These are phyloP conservation scores for Suillus variegatus DNA, from an alignment of 768 basidiomycete species.

Conservation along the genomic window DNA sequence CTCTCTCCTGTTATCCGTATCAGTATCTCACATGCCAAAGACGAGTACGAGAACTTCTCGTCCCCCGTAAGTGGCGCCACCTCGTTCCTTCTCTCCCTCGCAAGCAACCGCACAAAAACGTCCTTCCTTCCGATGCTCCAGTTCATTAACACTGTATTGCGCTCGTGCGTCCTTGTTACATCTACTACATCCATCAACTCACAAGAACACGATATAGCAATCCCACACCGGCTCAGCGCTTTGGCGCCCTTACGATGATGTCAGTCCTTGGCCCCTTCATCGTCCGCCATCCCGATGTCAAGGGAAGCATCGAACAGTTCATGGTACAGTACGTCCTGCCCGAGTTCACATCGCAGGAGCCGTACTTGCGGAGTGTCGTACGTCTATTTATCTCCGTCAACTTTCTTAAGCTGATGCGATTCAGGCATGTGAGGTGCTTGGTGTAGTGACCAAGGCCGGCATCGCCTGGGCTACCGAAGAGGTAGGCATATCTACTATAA, in stretches of 20 bases:
- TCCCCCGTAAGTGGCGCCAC: slow-evolving; percentile 80
- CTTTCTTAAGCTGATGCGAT: slow-evolving; percentile 7
- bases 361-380: slow-evolving; percentile 79
- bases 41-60: slow-evolving; percentile 74
- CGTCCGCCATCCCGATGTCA: slow-evolving; percentile 83
- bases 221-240: slow-evolving; percentile 64
- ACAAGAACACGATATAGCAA: slow-evolving; percentile 31
- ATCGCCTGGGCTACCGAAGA: slow-evolving; percentile 65
- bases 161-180: slow-evolving; percentile 46
- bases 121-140: slow-evolving; percentile 79
- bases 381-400: slow-evolving; percentile 28
- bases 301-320: slow-evolving; percentile 75
- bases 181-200: background rate
- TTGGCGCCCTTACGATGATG: slow-evolving; percentile 60
- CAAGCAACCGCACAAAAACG: slow-evolving; percentile 77
- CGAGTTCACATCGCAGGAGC: slow-evolving; percentile 63
- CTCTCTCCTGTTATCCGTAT: background rate
- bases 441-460: slow-evolving; percentile 69
- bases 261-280: slow-evolving; percentile 63
- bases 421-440: slow-evolving; percentile 81
- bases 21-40: slow-evolving; percentile 44
- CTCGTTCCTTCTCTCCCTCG: slow-evolving; percentile 76
- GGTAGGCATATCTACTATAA: slow-evolving; percentile 36
- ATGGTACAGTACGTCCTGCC: slow-evolving; percentile 73
- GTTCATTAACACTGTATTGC: slow-evolving; percentile 75